Base-by-base conservation (phyloP, 2,329 filamentous ascomycete species). In the Coniochaeta sp. region DNA sequence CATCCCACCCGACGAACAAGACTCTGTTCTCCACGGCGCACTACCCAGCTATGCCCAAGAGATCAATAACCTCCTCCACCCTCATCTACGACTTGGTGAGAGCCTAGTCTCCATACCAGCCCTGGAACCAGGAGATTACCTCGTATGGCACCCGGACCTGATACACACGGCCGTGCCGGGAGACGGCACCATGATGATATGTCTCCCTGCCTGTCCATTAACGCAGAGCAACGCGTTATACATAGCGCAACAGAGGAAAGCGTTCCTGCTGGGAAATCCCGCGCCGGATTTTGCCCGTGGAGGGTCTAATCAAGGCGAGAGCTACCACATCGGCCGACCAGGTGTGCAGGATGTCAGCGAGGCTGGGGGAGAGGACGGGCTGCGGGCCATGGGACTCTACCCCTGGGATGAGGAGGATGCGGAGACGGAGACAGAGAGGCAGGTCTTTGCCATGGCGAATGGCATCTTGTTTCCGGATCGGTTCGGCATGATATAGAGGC, bases 121-220 rank as follows among this genome's bases (percentile, higher is more conserved):
- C 17, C 86, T 93, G 12, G 75, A 80, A 33, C 89, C 89, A 0
- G 90, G 90, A 4, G 90, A 93, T 71, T 93, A 88, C 67, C 88
- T 91, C 1, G 81, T 85, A 36, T 92, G 88, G 87, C 88, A 91
- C 69, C 89, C 86, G 66, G 86, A 89, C 70, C 77, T 74, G 34
- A 83, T 91, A 56, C 89, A 93, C 71, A 82, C 87, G 0, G 89
- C 91, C 1, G 89, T 92, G 22, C 26, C 64, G 26, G 62, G 64
- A 22, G 64, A 62, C 22, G 64, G 66, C 28, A 19, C 44, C 58
- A 52, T 16, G 44, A 50, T 44, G 52, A 69, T 78, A 62, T 76
- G 76, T 63, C 68, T 78, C 22, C 75, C 76, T 3, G 72, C 72
- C 26, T 76, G 73, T 38, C 76, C 81, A 0, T 73, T 84, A 36